phyloP scores from a whole-genome alignment of 495 filamentous ascomycete species.

The Sabuloglossum arenarium region DNA sequence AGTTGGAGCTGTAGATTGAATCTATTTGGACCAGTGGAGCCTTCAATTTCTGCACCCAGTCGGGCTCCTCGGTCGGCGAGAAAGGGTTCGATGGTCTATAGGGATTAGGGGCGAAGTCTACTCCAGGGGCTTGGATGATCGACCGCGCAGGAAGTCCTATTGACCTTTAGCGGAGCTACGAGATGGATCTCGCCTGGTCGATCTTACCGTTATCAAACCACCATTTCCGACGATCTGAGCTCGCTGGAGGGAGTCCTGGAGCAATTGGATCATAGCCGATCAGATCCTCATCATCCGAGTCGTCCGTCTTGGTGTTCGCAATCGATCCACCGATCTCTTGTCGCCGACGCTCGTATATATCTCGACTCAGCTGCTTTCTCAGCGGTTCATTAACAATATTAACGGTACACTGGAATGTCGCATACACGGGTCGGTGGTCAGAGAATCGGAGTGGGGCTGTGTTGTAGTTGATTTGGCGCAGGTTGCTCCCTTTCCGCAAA shows the following conservation, averaged over 20 bases:
- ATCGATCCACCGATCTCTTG: conserved; percentile 27
- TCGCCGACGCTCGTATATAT: conserved; percentile 50
- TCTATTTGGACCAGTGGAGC: neutral
- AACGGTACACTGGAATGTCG: conserved; percentile 64
- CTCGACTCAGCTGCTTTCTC: conserved; percentile 45
- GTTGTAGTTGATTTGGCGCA: conserved; percentile 65
- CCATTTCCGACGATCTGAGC: conserved; percentile 80
- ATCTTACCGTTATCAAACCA: conserved; percentile 63
- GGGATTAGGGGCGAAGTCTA: conserved; percentile 41
- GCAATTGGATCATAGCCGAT: conserved; percentile 56
- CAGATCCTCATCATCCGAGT: conserved; percentile 53
- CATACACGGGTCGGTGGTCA: conserved; percentile 85
- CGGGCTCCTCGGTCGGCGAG: conserved; percentile 37
- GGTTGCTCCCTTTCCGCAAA: conserved; percentile 59
- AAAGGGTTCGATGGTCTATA: conserved; percentile 70
- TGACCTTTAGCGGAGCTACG: neutral
- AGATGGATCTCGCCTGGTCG: neutral
- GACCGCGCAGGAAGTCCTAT: conserved; percentile 56
- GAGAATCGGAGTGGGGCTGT: conserved; percentile 66
- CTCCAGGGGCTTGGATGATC: conserved; percentile 37
- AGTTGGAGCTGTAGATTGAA: neutral
- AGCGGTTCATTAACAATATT: conserved; percentile 52
- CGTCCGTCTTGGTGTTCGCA: conserved; percentile 23
- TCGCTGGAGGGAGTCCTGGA: conserved; percentile 67
- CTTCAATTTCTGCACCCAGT: conserved; percentile 38